These are phyloP conservation scores for Eucalyptus curtisii DNA, from an alignment of 345 rosid genomes.

Conservation along the genomic window DNA sequence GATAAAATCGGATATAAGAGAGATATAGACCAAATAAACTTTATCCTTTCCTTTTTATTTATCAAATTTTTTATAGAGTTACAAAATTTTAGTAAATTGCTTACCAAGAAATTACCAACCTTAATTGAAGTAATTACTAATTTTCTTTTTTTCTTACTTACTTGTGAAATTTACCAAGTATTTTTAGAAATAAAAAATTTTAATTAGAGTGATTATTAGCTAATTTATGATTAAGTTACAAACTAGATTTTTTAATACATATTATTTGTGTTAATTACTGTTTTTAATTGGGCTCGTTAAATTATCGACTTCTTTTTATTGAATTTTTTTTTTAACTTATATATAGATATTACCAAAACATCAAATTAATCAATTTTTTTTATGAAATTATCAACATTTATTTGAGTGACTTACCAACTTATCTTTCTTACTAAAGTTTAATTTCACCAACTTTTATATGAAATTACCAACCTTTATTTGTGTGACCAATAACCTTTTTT, in stretches of 20 bases:
- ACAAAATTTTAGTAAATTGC: not conserved
- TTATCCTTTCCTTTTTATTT: not conserved
- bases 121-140: not conserved
- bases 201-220: not conserved
- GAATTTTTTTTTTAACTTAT: not conserved
- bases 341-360: not conserved
- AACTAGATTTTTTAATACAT: not conserved
- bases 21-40: too few relatives aligned
- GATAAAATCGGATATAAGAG: too few relatives aligned
- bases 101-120: not conserved
- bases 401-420: not conserved
- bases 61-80: too few relatives aligned
- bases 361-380: not conserved
- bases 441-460: not conserved
- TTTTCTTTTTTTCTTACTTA: not conserved
- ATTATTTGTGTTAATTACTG: not conserved
- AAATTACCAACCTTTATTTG: not conserved
- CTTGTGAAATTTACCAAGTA: not conserved
- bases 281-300: not conserved
- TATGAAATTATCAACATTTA: not conserved
- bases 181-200: not conserved
- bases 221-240: not conserved
- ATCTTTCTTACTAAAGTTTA: not conserved
- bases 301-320: not conserved
- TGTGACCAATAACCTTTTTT: not conserved